A percentile compares a stretch with the other conserved stretches of the same genome.
Conservation (phyloP, 2,329 filamentous ascomycete genomes). For the Chrysoporthe deuterocubensis region DNA sequence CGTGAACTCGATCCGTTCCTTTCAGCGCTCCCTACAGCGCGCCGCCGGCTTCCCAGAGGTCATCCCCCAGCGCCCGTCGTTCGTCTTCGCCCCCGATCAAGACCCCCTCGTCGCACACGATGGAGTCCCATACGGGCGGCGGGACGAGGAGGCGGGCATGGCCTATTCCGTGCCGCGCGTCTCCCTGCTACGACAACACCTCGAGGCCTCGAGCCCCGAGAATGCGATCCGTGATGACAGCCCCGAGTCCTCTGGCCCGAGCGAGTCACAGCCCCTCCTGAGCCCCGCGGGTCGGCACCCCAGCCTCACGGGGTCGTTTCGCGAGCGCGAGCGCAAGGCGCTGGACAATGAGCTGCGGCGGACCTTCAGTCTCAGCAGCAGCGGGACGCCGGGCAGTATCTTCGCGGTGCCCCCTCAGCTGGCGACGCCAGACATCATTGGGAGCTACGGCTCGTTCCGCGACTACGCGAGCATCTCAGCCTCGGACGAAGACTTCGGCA, state of each 20-base stretch:
- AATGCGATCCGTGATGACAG: constrained; percentile 33
- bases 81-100: constrained; percentile 67
- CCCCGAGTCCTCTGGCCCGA: constrained; percentile 34
- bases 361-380: constrained; percentile 38
- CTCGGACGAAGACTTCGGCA: constrained; percentile 32
- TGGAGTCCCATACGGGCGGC: constrained; percentile 45
- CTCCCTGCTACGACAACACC: constrained; percentile 57
- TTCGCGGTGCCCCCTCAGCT: constrained; percentile 65
- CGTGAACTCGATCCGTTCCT: constrained; percentile 92
- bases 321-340: constrained; percentile 53
- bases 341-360: constrained; percentile 49
- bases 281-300: constrained; percentile 30
- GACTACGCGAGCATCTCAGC: constrained; percentile 60
- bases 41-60: constrained; percentile 89
- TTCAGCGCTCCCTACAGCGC: constrained; percentile 89
- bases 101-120: constrained; percentile 45
- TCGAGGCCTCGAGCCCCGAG: constrained; percentile 46
- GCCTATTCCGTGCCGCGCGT: constrained; percentile 36
- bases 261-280: constrained; percentile 28
- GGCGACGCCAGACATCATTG: constrained; percentile 70
- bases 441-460: constrained; percentile 66
- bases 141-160: constrained; percentile 42
- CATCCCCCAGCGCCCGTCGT: constrained; percentile 76
- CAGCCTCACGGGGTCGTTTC: constrained; percentile 34
- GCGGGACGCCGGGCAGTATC: constrained; percentile 48